Evolutionary conservation across 345 rosid species (phyloP).

Genomic region (Gossypium bickii): DNA sequence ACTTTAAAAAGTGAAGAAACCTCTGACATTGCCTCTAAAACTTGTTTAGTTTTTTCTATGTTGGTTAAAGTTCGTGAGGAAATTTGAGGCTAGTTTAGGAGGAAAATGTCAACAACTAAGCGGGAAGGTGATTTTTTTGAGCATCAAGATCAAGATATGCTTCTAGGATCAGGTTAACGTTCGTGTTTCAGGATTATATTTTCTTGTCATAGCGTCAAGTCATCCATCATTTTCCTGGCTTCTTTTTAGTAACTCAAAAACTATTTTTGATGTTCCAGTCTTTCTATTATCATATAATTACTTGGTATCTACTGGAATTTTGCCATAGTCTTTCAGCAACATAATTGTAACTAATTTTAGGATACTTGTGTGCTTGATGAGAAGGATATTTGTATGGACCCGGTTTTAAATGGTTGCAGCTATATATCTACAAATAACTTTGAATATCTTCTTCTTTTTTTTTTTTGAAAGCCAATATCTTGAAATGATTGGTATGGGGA

Average conservation of each 20-base stretch:
- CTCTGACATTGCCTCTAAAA: neutral
- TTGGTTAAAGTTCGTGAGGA: neutral
- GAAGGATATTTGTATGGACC: neutral
- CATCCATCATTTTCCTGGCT: neutral
- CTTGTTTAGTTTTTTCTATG: neutral
- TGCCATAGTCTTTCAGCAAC: neutral
- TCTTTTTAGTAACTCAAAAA: neutral
- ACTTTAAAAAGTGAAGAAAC: slow-evolving; percentile 4
- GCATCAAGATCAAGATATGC: neutral
- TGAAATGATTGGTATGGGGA: neutral
- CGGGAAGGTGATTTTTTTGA: neutral
- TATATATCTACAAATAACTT: slow-evolving; percentile 2
- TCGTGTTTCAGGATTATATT: neutral
- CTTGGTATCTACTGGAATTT: neutral
- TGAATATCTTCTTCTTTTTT: neutral
- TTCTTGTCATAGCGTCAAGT: neutral
- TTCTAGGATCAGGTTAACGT: neutral
- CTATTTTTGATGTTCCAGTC: neutral
- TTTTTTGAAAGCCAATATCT: neutral
- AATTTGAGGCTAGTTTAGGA: slow-evolving; percentile 1
- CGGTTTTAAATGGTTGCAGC: neutral
- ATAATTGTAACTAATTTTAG: neutral
- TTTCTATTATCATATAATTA: neutral
- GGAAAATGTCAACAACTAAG: neutral
- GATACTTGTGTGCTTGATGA: neutral